Evolutionary conservation across 345 rosid species (phyloP).

Genomic region (Raphanus sativus): DNA sequence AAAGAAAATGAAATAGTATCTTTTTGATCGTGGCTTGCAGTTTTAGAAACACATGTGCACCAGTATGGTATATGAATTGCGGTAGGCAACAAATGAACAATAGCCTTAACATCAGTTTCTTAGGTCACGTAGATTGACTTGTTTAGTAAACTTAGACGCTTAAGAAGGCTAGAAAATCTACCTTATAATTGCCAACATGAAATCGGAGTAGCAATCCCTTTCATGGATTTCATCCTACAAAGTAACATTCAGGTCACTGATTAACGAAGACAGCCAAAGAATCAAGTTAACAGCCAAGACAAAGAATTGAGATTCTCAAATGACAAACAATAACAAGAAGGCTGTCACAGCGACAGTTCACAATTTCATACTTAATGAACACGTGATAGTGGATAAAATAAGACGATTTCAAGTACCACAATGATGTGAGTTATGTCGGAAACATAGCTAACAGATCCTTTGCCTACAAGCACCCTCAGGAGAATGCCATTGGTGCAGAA

Average conservation of each 20-base stretch:
- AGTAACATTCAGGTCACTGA: conserved; percentile 31
- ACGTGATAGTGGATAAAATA: background rate
- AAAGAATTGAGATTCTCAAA: background rate
- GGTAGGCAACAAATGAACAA: conserved; percentile 1
- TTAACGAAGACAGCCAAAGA: conserved; percentile 23
- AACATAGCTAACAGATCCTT: conserved; percentile 47
- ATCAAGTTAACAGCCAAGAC: conserved; percentile 4
- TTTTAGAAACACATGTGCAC: conserved; percentile 2
- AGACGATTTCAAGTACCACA: conserved; percentile 60
- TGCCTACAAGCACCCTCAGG: conserved; percentile 71
- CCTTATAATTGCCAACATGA: conserved; percentile 91
- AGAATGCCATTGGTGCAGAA: conserved; percentile 95
- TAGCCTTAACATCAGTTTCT: background rate
- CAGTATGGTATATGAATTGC: background rate
- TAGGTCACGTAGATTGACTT: background rate
- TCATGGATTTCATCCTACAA: conserved; percentile 97
- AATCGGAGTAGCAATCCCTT: conserved; percentile 94
- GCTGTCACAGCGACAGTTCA: conserved; percentile 8
- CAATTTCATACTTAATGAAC: background rate
- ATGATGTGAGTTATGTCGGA: conserved; percentile 84
- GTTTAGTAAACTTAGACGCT: background rate
- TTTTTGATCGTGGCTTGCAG: background rate
- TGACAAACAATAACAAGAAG: conserved; percentile 10
- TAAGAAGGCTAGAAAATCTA: conserved; percentile 32
- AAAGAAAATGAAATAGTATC: background rate